Evolutionary conservation across 257 asterid species (phyloP), one percentile per base, ranked within the genome.

Genomic region (Solanum neorickii): DNA sequence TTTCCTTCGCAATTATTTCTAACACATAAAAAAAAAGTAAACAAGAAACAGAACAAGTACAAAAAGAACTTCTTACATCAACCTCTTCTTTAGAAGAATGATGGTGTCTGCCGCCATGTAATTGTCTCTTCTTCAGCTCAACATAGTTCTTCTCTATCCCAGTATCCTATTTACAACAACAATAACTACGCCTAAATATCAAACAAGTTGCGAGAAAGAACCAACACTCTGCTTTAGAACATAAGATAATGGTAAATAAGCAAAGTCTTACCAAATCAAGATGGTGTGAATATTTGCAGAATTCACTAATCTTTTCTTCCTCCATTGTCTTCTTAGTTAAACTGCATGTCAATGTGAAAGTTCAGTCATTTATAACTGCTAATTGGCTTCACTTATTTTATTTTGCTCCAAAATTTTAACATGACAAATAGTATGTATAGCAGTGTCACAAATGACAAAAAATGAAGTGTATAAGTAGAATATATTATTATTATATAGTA

Each of bases 61-160:
- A 37, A 76, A 14, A 75, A 13, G 5, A 60, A 76, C 3, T 62
- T 65, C 87, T 84, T 66, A 65, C 65, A 42, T 16, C 29, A 37
- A 41, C 11, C 96, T 95, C 98, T 70, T 93, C 91, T 82, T 90
- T 92, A 90, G 93, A 73, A 75, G 92, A 87, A 90, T 52, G 87
- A 59, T 88, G 93, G 76, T 90, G 87, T 87, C 91, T 89, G 41
- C 89, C 82, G 15, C 92, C 90, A 31, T 88, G 83, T 39, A 92
- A 83, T 72, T 92, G 97, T 85, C 95, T 91, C 91, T 91, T 93
- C 93, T 90, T 93, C 86, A 69, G 87, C 52, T 91, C 95, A 85
- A 83, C 52, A 65, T 46, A 47, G 47, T 89, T 89, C 87, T 83
- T 91, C 86, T 29, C 35, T 77, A 89, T 88, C 73, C 84, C 93